Evolutionary conservation across 176 grass and related monocot genomes (phyloP), one percentile per base, ranked within the genome.

Genomic region (Dendrocalamus sinicus): DNA sequence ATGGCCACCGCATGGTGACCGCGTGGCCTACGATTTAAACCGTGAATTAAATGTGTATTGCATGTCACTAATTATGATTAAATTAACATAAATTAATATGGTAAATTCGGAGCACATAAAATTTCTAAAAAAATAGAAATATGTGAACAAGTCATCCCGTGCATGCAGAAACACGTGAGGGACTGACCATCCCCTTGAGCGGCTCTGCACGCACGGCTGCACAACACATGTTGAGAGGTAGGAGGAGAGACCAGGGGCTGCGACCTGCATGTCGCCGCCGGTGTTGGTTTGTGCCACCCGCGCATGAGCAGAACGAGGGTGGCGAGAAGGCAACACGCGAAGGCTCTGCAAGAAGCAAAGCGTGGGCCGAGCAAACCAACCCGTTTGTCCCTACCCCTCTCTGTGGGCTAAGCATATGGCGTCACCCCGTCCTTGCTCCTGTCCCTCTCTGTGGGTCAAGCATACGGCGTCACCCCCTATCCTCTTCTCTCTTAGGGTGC

Each of bases 391-490:
- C 60, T 40, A 78, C 68, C 79, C 17, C 24, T 4, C 50, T 39
- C 77, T 73, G 77, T 17, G 77, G 46, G 46, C 13, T 30, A 73
- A 39, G 70, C 79, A 70, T 46, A 47, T 77, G 86, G 73, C 80
- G 80, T 83, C 80, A 88, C 80, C 73, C 37, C 47, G 10, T 51
- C 51, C 64, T 28, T 39, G 5, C 37, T 41, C 9, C 61, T 6
- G 52, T 20, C 54, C 9, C 76, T 8, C 47, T 22, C 84, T 72
- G 75, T 26, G 75, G 43, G 24, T n/a, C 23, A 71, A 30, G 76
- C 78, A 74, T 41, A 43, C 68, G 85, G 78, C 79, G 86, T 88
- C 86, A 88, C 72, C 64, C n/a, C 40, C 52, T 22, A 37, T 57
- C 48, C 59, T 9, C n/a, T 9, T 46, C 68, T 7, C 43, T 39